Conservation (phyloP, 2,329 filamentous ascomycete species). For the Colletotrichum sidae region DNA sequence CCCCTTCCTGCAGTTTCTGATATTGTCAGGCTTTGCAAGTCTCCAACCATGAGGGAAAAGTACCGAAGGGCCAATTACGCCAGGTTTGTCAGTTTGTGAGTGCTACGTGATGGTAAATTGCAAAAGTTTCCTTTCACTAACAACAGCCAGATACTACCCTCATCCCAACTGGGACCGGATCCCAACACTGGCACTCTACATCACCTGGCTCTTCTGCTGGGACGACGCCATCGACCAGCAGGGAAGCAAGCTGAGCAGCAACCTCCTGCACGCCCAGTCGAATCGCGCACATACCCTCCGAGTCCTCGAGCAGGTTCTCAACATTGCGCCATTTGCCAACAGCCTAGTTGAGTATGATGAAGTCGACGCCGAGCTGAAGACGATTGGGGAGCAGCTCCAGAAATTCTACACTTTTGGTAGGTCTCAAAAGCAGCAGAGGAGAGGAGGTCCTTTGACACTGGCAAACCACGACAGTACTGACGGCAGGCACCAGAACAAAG, state of each 20-base stretch:
- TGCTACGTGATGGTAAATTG: background rate
- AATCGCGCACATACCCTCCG: slow-evolving; percentile 42
- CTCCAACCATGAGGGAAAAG: slow-evolving; percentile 14
- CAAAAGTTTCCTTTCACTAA: background rate
- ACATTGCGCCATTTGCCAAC: slow-evolving; percentile 10
- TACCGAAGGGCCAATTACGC: slow-evolving; percentile 27
- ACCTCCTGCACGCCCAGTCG: slow-evolving; percentile 42
- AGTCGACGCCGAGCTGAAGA: slow-evolving; percentile 42
- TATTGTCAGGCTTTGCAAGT: slow-evolving; percentile 10
- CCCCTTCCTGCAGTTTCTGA: no score
- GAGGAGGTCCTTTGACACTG: no score
- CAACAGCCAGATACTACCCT: slow-evolving; percentile 40
- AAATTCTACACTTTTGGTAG: slow-evolving; percentile 20
- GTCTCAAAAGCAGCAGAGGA: background rate
- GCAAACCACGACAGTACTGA: background rate
- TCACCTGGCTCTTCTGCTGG: slow-evolving; percentile 48
- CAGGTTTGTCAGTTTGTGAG: slow-evolving; percentile 32
- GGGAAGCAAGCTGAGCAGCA: slow-evolving; percentile 42
- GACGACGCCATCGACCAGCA: slow-evolving; percentile 47
- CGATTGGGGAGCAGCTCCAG: slow-evolving; percentile 39
- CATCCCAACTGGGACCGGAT: slow-evolving; percentile 37
- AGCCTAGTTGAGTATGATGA: slow-evolving; percentile 30
- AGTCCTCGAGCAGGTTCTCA: slow-evolving; percentile 39
- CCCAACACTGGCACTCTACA: slow-evolving; percentile 41
- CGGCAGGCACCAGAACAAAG: slow-evolving; percentile 15